Evolutionary conservation across 2,329 filamentous ascomycete genomes (phyloP).

Genomic region (Penicillium griseofulvum): DNA sequence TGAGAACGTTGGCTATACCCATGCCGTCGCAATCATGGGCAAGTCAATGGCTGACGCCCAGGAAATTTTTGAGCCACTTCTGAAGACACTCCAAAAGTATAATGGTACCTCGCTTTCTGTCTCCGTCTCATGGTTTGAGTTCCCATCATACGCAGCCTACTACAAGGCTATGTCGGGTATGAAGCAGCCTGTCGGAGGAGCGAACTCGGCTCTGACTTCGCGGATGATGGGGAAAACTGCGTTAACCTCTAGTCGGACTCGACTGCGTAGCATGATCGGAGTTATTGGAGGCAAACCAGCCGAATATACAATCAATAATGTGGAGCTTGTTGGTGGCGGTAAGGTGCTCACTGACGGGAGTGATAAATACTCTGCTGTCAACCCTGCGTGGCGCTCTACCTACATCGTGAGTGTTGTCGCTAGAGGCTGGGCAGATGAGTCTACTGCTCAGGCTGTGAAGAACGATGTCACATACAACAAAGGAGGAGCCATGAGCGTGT

Average conservation of each 20-base stretch:
- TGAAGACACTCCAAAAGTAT: neutral
- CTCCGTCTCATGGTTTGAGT: neutral
- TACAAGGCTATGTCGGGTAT: neutral
- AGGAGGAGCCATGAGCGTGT: constrained; percentile 28
- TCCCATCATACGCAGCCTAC: neutral
- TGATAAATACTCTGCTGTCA: constrained; percentile 43
- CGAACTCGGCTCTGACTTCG: neutral
- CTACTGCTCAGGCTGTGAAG: constrained; percentile 19
- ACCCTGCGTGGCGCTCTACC: constrained; percentile 53
- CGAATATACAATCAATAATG: neutral
- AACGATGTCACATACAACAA: constrained; percentile 35
- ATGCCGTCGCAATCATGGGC: constrained; percentile 14
- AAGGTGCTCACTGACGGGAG: constrained; percentile 35
- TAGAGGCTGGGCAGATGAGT: constrained; percentile 14
- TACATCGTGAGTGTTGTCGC: constrained; percentile 35
- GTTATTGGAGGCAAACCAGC: neutral
- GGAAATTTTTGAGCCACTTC: neutral
- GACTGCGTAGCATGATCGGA: neutral
- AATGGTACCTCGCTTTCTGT: neutral
- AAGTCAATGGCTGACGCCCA: constrained; percentile 1
- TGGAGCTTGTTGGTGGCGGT: constrained; percentile 22
- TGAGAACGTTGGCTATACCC: constrained; percentile 10
- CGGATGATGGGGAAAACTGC: neutral
- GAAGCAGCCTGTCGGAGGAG: neutral
- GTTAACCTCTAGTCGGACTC: neutral